Percentiles rank a stretch among this genome's conserved stretches.
phyloP scores from a whole-genome alignment of 1,139 yeast genomes.

The Scheffersomyces insectosa region DNA sequence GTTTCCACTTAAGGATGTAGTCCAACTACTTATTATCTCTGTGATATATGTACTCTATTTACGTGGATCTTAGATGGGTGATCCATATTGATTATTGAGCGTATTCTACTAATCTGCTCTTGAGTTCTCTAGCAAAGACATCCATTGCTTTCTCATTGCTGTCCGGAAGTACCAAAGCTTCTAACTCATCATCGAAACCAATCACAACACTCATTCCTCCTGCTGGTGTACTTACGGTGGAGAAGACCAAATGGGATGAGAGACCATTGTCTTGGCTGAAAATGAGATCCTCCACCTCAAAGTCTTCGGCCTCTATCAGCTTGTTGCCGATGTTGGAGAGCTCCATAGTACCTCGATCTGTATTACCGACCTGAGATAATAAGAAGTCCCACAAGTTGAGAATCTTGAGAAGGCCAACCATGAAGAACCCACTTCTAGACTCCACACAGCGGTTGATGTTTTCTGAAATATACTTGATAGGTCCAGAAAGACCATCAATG shows the following conservation, averaged over 20 bases:
- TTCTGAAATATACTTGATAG: constrained; percentile 8
- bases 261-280: constrained; percentile 30
- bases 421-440: constrained; percentile 15
- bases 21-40: too few relatives aligned
- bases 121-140: not conserved
- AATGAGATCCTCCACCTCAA: constrained; percentile 21
- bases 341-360: constrained; percentile 20
- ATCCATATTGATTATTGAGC: not conserved
- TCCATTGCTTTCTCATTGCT: constrained; percentile 2
- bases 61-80: not conserved
- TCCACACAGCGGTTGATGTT: constrained; percentile 10
- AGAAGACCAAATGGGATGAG: constrained; percentile 19
- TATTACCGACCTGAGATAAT: constrained; percentile 2
- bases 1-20: too few relatives aligned
- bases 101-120: not conserved
- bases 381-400: constrained; percentile 14
- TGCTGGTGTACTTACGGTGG: constrained; percentile 18
- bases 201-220: constrained; percentile 25
- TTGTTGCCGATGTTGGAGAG: constrained; percentile 29
- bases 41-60: not conserved
- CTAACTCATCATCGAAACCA: constrained; percentile 17
- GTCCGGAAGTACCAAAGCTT: constrained; percentile 3
- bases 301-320: constrained; percentile 9
- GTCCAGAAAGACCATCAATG: constrained; percentile 3
- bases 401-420: constrained; percentile 19